These are phyloP conservation scores for Aureobasidium leucospermi DNA, from an alignment of 2,329 filamentous ascomycete species.

Conservation along the genomic window DNA sequence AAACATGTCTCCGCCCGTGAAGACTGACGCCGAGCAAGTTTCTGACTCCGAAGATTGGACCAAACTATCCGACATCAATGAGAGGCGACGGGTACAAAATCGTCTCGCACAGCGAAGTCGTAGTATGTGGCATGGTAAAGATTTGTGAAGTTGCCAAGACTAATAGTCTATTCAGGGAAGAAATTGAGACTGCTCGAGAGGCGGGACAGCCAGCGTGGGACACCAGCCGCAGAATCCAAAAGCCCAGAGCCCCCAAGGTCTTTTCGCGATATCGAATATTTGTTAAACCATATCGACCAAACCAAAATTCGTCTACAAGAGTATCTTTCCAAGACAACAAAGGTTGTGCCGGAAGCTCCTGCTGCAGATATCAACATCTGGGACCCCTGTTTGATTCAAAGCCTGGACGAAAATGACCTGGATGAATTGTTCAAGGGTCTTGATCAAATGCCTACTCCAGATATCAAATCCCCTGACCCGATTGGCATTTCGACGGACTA, in stretches of 20 bases:
- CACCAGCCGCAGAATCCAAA: background rate
- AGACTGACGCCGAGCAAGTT: background rate
- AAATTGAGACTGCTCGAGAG: background rate
- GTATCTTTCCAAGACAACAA: background rate
- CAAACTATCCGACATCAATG: background rate
- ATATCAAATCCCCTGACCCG: background rate
- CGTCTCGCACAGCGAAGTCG: background rate
- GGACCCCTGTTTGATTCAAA: background rate
- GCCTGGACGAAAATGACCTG: background rate
- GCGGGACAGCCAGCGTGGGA: background rate
- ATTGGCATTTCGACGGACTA: background rate
- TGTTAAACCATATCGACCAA: background rate
- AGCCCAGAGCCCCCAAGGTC: background rate
- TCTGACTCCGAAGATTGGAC: slow-evolving; percentile 3
- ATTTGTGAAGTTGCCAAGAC: background rate
- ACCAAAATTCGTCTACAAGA: background rate
- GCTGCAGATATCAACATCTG: background rate
- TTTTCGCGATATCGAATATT: background rate
- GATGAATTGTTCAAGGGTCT: background rate
- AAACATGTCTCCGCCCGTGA: background rate
- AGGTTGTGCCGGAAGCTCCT: background rate
- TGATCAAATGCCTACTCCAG: background rate
- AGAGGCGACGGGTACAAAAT: background rate
- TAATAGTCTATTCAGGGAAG: background rate
- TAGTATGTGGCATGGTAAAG: background rate